Base-by-base conservation (phyloP, 176 grass and related monocot genomes). In the Olyra latifolia region DNA sequence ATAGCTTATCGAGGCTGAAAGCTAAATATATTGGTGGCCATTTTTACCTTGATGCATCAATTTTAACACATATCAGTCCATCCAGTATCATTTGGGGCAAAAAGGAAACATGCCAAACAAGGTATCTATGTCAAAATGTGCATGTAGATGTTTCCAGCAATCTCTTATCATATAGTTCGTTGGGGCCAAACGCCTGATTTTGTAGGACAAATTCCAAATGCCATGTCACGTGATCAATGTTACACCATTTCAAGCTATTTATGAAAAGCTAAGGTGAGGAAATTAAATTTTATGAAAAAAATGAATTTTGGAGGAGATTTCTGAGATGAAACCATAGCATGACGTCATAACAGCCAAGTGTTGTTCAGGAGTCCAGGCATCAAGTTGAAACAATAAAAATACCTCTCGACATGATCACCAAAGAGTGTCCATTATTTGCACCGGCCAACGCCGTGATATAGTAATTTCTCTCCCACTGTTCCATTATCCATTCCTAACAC, bases 381-480 rank as follows among this genome's bases (percentile, higher is more conserved):
- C 23, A 66, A 85, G 71, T 71, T 72, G 17, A 83, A 77, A 55
- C 32, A 60, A 48, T 76, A 50, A 88, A 14, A 76, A 83, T 98
- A 98, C 95, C 95, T 89, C 78, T 98, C 8, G 95, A 98, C 95
- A 98, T 98, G 48, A 98, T 89, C 29, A 98, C 95, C 56, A 98
- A 89, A 57, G 95, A 98, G 70, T 80, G 87, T 19, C 90, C 92
- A 69, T 88, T 94, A 53, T 84, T 92, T 9, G 83, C 69, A 41
- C 95, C 95, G 53, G 92, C 92, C 67, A 98, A 62, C 43, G 95
- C 64, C 3, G 85, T 94, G 45, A 98, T 92, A 71, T 98, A 98
- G 82, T 93, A 98, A 84, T 92, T 98, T 86, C 78, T 98, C 83
- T 98, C 92, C 95, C 95, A 98, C 66, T 98, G 95, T 40, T 98